Conservation (phyloP, 768 basidiomycete species). For the Psilocybe subaeruginosa region DNA sequence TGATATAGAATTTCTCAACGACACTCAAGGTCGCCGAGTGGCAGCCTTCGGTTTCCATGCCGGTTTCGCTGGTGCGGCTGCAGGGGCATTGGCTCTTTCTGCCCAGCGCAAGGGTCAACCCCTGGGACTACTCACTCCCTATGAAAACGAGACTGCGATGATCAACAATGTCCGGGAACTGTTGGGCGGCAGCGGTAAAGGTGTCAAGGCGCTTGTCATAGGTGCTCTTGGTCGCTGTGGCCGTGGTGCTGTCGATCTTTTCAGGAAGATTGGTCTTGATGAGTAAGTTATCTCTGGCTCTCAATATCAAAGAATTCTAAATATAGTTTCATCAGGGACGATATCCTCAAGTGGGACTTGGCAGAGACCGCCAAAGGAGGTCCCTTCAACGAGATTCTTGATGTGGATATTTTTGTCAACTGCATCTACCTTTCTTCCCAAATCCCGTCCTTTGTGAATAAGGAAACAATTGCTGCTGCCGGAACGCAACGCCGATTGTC, state of each 20-base stretch:
- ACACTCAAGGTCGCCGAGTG: conserved; percentile 83
- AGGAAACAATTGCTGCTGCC: conserved; percentile 70
- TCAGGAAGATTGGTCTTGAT: conserved; percentile 91
- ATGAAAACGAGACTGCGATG: conserved; percentile 84
- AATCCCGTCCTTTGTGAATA: conserved; percentile 84
- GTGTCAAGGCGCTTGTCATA: conserved; percentile 88
- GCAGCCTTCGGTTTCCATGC: conserved; percentile 99
- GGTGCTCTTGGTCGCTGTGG: conserved; percentile 97
- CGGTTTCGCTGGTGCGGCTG: conserved; percentile 97
- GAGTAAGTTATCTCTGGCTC: conserved; percentile 63
- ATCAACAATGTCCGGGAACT: conserved; percentile 68
- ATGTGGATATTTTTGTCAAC: conserved; percentile 98
- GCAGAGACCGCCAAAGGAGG: conserved; percentile 96
- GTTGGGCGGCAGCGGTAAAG: conserved; percentile 70
- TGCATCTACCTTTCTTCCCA: conserved; percentile 94
- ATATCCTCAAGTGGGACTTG: conserved; percentile 98
- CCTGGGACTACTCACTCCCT: conserved; percentile 78
- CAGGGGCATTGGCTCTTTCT: conserved; percentile 81
- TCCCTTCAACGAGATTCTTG: conserved; percentile 93
- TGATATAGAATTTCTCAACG: conserved; percentile 94
- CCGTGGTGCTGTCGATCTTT: conserved; percentile 91
- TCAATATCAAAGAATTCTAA: conserved; percentile 8
- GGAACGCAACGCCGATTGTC: conserved; percentile 69
- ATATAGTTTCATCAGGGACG: conserved; percentile 54
- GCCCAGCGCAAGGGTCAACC: conserved; percentile 60